Conservation (phyloP, 352 stramenopile species). For the Detonula confervacea region DNA sequence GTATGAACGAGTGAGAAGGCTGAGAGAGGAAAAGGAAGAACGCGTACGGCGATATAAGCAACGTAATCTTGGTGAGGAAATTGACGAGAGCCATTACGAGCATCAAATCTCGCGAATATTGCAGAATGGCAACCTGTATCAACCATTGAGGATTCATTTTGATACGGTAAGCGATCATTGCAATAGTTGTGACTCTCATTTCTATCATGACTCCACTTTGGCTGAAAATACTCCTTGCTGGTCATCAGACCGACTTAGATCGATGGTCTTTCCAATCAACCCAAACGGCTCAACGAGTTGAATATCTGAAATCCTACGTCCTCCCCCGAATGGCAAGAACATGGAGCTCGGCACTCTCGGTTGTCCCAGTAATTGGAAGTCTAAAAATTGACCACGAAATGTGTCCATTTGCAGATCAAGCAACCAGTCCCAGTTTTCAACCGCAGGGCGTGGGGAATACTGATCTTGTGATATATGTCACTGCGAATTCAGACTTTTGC, state of each 20-base stretch:
- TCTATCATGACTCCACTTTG: neutral
- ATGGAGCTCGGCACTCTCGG: conserved; percentile 62
- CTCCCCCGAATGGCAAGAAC: conserved; percentile 60
- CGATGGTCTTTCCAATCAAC: conserved; percentile 41
- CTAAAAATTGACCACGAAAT: conserved; percentile 44
- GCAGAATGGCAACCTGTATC: conserved; percentile 11
- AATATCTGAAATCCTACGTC: conserved; percentile 56
- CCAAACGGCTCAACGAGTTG: conserved; percentile 51
- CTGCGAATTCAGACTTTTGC: conserved; percentile 34
- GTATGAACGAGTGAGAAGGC: conserved; percentile 26
- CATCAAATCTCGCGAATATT: conserved; percentile 11
- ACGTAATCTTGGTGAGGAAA: neutral
- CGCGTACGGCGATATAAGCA: neutral
- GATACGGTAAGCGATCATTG: conserved; percentile 36
- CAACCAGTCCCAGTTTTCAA: conserved; percentile 41
- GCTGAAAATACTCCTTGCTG: neutral
- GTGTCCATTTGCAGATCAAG: conserved; percentile 39
- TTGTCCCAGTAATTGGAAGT: conserved; percentile 64
- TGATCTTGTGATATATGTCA: conserved; percentile 46
- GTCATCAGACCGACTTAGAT: conserved; percentile 50
- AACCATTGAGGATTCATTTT: conserved; percentile 70
- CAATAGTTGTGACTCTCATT: neutral
- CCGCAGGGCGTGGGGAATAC: conserved; percentile 20
- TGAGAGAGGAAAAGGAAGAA: conserved; percentile 11
- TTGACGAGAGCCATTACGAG: conserved; percentile 1